These are phyloP conservation scores for Phytophthora cryptogea DNA, from an alignment of 352 stramenopile genomes.

Conservation along the genomic window DNA sequence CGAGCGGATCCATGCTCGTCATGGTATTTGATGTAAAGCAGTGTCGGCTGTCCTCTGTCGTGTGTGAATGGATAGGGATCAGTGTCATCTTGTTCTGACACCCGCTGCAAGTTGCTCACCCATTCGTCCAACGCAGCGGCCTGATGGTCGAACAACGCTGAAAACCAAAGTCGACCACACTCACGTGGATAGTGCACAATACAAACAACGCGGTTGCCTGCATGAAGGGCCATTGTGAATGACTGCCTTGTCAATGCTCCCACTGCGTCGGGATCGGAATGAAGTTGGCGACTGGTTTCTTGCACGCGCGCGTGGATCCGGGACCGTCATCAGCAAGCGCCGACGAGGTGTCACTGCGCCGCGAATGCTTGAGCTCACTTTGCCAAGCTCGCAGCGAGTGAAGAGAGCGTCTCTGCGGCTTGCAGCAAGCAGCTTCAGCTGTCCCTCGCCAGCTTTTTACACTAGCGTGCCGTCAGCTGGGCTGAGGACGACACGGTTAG, in stretches of 20 bases:
- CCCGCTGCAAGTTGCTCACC: conserved; percentile 10
- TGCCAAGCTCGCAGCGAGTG: conserved; percentile 22
- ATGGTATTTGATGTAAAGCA: conserved; percentile 8
- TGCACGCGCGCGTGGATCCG: conserved; percentile 21
- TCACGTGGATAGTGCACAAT: conserved; percentile 20
- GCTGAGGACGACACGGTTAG: conserved; percentile 9
- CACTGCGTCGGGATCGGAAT: conserved; percentile 18
- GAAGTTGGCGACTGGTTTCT: conserved; percentile 25
- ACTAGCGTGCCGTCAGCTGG: conserved; percentile 17
- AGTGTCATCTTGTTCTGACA: conserved; percentile 22
- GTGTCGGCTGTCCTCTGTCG: conserved; percentile 1
- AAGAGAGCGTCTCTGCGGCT: conserved; percentile 27
- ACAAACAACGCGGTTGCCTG: too few relatives aligned
- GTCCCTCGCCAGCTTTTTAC: conserved; percentile 27
- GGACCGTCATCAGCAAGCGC: conserved; percentile 26
- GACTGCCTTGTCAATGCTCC: conserved; percentile 16
- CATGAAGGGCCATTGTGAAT: too few relatives aligned
- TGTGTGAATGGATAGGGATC: conserved; percentile 9
- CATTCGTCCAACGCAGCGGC: conserved; percentile 2
- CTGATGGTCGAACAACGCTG: conserved; percentile 4
- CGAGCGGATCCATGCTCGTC: neutral
- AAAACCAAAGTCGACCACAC: conserved; percentile 1
- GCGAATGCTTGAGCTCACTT: conserved; percentile 27
- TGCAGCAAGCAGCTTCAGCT: conserved; percentile 22
- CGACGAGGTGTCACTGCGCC: conserved; percentile 13